Conservation (phyloP, 805 yeast species). For the Wickerhamomyces mucosus region DNA sequence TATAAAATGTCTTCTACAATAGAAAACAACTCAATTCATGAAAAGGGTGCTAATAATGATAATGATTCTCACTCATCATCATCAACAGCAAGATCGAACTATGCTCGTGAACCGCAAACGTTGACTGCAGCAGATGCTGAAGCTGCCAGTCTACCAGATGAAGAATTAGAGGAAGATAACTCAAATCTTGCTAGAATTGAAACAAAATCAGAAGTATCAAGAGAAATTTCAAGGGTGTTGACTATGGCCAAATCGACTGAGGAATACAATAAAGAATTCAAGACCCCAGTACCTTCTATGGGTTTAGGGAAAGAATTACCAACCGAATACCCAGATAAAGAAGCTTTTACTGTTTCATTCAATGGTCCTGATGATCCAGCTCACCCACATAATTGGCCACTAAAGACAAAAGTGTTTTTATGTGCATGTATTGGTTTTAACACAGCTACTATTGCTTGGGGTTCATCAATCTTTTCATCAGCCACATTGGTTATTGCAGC, state of each 20-base stretch:
- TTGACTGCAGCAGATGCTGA: too few relatives aligned
- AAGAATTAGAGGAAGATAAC: too few relatives aligned
- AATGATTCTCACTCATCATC: too few relatives aligned
- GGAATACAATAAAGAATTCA: slow-evolving; percentile 20
- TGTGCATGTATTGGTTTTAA: slow-evolving; percentile 37
- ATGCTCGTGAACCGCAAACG: too few relatives aligned
- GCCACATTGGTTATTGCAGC: slow-evolving; percentile 39
- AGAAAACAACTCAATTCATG: too few relatives aligned
- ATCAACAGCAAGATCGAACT: too few relatives aligned
- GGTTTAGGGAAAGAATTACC: slow-evolving; percentile 47
- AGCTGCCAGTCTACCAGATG: too few relatives aligned
- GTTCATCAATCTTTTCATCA: slow-evolving; percentile 76
- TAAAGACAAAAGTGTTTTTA: slow-evolving; percentile 33
- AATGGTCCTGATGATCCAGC: slow-evolving; percentile 74
- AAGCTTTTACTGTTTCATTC: slow-evolving; percentile 63
- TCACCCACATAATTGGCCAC: slow-evolving; percentile 75
- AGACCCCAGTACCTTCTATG: slow-evolving; percentile 45
- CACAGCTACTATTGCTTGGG: slow-evolving; percentile 54
- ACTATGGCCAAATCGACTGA: slow-evolving; percentile 26
- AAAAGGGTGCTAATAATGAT: too few relatives aligned
- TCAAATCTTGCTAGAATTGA: too few relatives aligned
- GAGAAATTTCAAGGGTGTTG: slow-evolving; percentile 31
- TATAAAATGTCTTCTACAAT: too few relatives aligned
- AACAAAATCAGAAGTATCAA: slow-evolving; percentile 20
- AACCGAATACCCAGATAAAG: slow-evolving; percentile 41